These are phyloP conservation scores for Leptosphaerulina australis DNA, from an alignment of 2,329 filamentous ascomycete genomes.

Conservation along the genomic window DNA sequence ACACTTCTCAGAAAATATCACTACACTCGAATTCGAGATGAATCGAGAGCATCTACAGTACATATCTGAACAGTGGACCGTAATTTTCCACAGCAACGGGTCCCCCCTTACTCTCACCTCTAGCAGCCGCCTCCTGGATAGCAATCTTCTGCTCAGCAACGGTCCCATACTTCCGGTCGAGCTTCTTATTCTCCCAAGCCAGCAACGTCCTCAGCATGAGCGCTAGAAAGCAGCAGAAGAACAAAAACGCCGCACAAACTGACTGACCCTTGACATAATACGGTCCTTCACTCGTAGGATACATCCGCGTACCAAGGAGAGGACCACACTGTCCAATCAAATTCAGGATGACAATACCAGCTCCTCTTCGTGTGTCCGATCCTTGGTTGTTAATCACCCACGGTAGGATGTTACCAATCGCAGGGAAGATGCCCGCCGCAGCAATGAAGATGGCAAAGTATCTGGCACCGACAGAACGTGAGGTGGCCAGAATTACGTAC, in stretches of 20 bases:
- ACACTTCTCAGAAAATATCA: too few relatives aligned
- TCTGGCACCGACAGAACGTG: slow-evolving; percentile 56
- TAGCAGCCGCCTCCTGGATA: slow-evolving; percentile 23
- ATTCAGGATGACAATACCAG: slow-evolving; percentile 70
- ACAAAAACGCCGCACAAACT: slow-evolving; percentile 48
- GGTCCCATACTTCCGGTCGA: slow-evolving; percentile 43
- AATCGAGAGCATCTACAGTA: slow-evolving; percentile 27
- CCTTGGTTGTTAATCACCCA: slow-evolving; percentile 75
- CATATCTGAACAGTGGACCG: slow-evolving; percentile 42
- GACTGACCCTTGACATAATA: slow-evolving; percentile 45
- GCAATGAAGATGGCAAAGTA: slow-evolving; percentile 62
- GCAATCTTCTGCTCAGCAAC: slow-evolving; percentile 35
- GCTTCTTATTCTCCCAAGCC: slow-evolving; percentile 46
- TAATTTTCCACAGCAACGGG: slow-evolving; percentile 43
- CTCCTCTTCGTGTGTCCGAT: slow-evolving; percentile 69
- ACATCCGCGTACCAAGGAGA: slow-evolving; percentile 45
- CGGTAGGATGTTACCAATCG: slow-evolving; percentile 72
- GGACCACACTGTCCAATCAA: slow-evolving; percentile 63
- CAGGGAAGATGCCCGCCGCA: slow-evolving; percentile 68
- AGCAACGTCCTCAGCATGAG: slow-evolving; percentile 40
- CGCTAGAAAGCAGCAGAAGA: slow-evolving; percentile 43
- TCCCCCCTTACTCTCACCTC: slow-evolving; percentile 19
- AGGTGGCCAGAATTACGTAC: slow-evolving; percentile 68
- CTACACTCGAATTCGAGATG: neutral
- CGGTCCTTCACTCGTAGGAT: slow-evolving; percentile 40